Conservation (phyloP, 805 yeast species). For the Nakazawaea laoshanensis region DNA sequence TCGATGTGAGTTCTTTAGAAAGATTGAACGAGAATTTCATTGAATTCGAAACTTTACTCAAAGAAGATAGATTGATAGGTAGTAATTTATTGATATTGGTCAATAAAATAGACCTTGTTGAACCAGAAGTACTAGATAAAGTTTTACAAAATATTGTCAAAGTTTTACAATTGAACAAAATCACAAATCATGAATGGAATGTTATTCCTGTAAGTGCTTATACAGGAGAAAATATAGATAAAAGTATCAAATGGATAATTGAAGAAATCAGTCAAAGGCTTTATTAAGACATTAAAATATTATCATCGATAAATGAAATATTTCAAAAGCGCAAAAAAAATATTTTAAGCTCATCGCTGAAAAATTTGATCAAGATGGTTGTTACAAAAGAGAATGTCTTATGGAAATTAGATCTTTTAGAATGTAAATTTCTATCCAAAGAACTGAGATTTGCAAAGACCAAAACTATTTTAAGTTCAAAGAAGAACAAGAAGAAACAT, state of each 20-base stretch:
- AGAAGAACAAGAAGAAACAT: slow-evolving; percentile 31
- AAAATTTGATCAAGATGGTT: slow-evolving; percentile 5
- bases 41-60: slow-evolving; percentile 56
- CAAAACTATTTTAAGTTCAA: slow-evolving; percentile 34
- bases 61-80: slow-evolving; percentile 64
- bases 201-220: slow-evolving; percentile 41
- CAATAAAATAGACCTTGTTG: slow-evolving; percentile 64
- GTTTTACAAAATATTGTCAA: slow-evolving; percentile 13
- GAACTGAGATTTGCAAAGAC: slow-evolving; percentile 43
- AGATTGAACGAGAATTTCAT: slow-evolving; percentile 55
- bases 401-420: slow-evolving; percentile 52
- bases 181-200: slow-evolving; percentile 30
- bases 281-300: slow-evolving; percentile 14
- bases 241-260: slow-evolving; percentile 35
- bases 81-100: slow-evolving; percentile 58
- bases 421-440: slow-evolving; percentile 33
- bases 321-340: background rate
- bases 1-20: slow-evolving; percentile 57
- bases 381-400: slow-evolving; percentile 29
- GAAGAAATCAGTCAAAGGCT: slow-evolving; percentile 30
- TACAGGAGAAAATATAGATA: slow-evolving; percentile 30
- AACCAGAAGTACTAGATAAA: slow-evolving; percentile 15
- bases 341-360: too few species aligned
- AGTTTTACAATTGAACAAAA: slow-evolving; percentile 21
- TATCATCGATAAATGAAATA: background rate